A percentile compares a stretch with the other conserved stretches of the same genome.
These are phyloP conservation scores for Metschnikowia bowlesiae DNA, from an alignment of 805 yeast genomes.

Conservation along the genomic window DNA sequence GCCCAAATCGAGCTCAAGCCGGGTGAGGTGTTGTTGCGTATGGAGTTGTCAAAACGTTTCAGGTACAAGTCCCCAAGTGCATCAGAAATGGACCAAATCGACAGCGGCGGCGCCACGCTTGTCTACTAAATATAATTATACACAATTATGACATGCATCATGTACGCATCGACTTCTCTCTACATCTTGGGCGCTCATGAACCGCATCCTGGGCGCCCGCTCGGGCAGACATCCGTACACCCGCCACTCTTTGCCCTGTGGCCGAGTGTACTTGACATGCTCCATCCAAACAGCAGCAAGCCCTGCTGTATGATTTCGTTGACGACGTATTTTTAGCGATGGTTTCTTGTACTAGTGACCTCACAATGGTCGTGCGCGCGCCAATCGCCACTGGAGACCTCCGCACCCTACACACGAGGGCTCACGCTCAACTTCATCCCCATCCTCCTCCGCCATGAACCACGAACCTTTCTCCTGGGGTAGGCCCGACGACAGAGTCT, in stretches of 20 bases:
- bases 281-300: too few relatives aligned
- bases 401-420: neutral
- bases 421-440: neutral
- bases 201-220: too few relatives aligned
- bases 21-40: constrained; percentile 49
- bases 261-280: too few relatives aligned
- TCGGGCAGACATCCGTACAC: too few relatives aligned
- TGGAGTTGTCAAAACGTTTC: constrained; percentile 69
- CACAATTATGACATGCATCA: neutral
- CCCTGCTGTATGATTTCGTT: too few relatives aligned
- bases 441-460: constrained; percentile 51
- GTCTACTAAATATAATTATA: constrained; percentile 20
- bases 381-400: neutral
- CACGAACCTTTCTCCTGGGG: constrained; percentile 97
- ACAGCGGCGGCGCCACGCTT: constrained; percentile 77
- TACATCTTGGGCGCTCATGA: too few relatives aligned
- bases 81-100: constrained; percentile 68
- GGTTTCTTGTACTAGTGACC: too few relatives aligned
- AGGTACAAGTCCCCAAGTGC: constrained; percentile 61
- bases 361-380: neutral
- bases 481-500: constrained; percentile 77
- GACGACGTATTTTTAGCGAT: too few relatives aligned
- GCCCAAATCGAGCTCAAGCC: constrained; percentile 36
- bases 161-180: neutral
- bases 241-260: too few relatives aligned